Evolutionary conservation across 495 filamentous ascomycete species (phyloP), one percentile per base, ranked within the genome.

Genomic region (Podospora pseudocomata): DNA sequence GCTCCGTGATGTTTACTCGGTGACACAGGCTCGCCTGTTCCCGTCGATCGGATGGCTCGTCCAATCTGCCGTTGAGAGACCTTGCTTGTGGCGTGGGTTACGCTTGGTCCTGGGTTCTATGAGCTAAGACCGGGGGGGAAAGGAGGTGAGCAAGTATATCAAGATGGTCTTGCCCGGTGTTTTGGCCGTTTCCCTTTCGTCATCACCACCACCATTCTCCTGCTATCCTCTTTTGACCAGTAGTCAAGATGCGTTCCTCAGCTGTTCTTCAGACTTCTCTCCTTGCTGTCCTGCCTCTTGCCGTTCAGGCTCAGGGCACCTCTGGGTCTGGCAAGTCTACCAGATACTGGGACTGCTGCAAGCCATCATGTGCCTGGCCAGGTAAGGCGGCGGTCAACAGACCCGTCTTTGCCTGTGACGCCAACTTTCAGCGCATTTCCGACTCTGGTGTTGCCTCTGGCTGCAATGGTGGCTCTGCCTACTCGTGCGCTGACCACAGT

Each of bases 331-430:
- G 32, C 58, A 27, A 67, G 30, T 60, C 65, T 20, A 65, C 53
- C 18, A 66, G 72, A 30, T 87, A 87, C 76, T 88, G 85, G 86
- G 86, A 88, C 72, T 88, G 86, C 79, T 88, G 86, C 78, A 87
- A 88, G 74, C 81, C 84, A 16, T 84, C 82, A 19, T 88, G 86
- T 75, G 74, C 84, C 3, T 88, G 85, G 85, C 73, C 76, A n/a
- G 81, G 79, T 30, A 87, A 86, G 72, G 85, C 84, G 2, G 49
- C 76, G 9, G 80, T 83, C 28, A 83, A 77, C 66, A 71, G 72
- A n/a, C 82, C 83, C 1, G 83, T 86, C 68, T 76, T 74, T 16
- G 81, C 80, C 61, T 88, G 86, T 70, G 78, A 86, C 71, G 78
- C 77, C 72, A 79, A 79, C 68, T 82, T 86, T 79, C 78, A 81